phyloP scores from a whole-genome alignment of 495 filamentous ascomycete genomes.

The Penicillium maclennaniae region DNA sequence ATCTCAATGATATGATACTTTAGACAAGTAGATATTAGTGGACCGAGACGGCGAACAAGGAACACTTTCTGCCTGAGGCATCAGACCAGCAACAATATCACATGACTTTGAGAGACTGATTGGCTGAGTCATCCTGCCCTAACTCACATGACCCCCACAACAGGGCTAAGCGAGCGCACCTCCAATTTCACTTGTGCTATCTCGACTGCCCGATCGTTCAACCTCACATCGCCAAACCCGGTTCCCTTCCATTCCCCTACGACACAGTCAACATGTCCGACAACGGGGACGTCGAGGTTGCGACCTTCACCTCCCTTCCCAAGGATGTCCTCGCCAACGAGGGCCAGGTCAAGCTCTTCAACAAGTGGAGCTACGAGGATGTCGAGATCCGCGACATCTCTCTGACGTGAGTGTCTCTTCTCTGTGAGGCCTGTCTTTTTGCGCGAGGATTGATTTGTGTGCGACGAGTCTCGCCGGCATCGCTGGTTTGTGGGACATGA shows the following conservation, averaged over 20 bases:
- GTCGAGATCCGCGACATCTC: conserved; percentile 99
- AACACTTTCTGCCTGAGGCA: not conserved
- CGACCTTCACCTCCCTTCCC: conserved; percentile 74
- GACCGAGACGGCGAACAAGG: not conserved
- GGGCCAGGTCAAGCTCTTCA: conserved; percentile 97
- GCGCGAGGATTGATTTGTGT: conserved; percentile 8
- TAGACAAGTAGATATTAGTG: not conserved
- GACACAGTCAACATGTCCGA: conserved; percentile 82
- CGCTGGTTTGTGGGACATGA: conserved; percentile 5
- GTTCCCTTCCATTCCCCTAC: conserved; percentile 39
- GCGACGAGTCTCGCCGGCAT: not conserved
- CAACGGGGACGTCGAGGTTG: conserved; percentile 90
- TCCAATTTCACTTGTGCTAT: conserved; percentile 33
- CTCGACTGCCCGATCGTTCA: conserved; percentile 19
- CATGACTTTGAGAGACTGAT: conserved; percentile 19
- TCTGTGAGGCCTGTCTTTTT: conserved; percentile 9
- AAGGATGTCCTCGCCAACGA: conserved; percentile 90
- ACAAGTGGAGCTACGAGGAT: conserved; percentile 96
- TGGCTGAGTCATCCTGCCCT: conserved; percentile 31
- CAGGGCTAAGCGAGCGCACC: conserved; percentile 46
- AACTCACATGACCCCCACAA: conserved; percentile 36
- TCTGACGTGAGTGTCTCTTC: conserved; percentile 79
- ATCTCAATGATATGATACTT: not conserved
- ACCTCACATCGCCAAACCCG: conserved; percentile 43
- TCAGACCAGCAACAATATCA: conserved; percentile 9